Evolutionary conservation across 2,329 filamentous ascomycete genomes (phyloP), one percentile per base, ranked within the genome.

Genomic region (Fusarium brevicatenulatum): DNA sequence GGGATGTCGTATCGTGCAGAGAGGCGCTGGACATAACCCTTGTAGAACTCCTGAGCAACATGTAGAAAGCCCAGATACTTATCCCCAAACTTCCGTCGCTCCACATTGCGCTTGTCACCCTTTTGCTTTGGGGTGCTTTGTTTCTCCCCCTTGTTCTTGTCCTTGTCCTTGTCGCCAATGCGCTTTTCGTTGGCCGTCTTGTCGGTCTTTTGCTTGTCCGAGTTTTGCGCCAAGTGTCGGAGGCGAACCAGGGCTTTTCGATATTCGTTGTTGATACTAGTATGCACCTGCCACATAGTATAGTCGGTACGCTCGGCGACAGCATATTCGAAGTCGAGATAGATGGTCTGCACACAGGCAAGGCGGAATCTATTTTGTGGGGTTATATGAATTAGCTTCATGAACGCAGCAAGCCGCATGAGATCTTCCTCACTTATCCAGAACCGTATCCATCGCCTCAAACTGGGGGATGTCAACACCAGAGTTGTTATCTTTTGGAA

Each of bases 31-130:
- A 98, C 92, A 78, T 94, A 96, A 73, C 91, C 91, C 78, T 93
- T 91, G 85, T 98, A 98, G 81, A 97, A 98, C 77, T 91, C 90
- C 82, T 96, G 93, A 73, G 94, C 93, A 52, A 91, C 92, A 82
- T 95, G 97, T 76, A 98, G 90, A 81, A 97, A 98, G 74, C 90
- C 89, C 64, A 92, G 86, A 81, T 97, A 98, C 72, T 91, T 88
- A 82, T 93, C 95, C 80, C 93, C 92, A 56, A 95, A 85, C 82
- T 95, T 96, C 71, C 95, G 90, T 77, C 90, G 90, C 82, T 90
- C 86, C 18, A 92, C 89, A 47, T 77, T 77, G 49, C 74, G 74
- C 63, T 66, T 76, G 43, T 77, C 76, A 12, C 68, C 73, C 49
- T 72, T 77, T 32, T 72, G 74, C 58, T 75, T 77, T 37, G 66